Base-by-base conservation (phyloP, 495 filamentous ascomycete genomes). In the Schizothecium vesticola region DNA sequence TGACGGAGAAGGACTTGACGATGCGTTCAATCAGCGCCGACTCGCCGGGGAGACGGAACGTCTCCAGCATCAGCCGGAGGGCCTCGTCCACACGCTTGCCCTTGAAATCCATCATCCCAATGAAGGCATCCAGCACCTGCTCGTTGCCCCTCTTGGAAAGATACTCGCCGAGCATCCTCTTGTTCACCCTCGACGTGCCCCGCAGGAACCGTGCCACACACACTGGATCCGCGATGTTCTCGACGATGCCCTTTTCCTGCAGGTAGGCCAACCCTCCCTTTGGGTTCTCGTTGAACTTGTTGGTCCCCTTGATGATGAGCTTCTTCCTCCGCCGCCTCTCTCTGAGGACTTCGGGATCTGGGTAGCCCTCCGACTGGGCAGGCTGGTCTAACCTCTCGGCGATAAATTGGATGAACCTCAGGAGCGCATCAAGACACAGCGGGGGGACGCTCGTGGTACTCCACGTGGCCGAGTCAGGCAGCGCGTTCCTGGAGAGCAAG, bases 361-460 rank as follows among this genome's bases (percentile, higher is more conserved):
- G 93, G 71, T 90, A 90, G 2, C 88, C 89, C 36, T 91, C 88
- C 22, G 76, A 80, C 13, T 80, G 71, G 2, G 89, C 88, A 29
- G 86, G 81, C 65, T 94, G 85, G 69, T 97, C 87, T 13, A 98
- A 79, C 66, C 95, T 85, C 71, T 97, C 94, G 12, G 92, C 89
- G 66, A 99, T 89, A 64, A 90, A 97, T 72, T 96, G 93, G 56
- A 99, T 85, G 71, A 93, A 98, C 19, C 93, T 88, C 16, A 99
- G 84, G 1, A 98, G 84, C 59, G 95, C 90, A 74, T 99, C 95
- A 10, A 99, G 81, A 74, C 96, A 99, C 22, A 99, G 78, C 3
- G 96, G 95, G 21, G 95, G 95, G 12, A 99, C 95, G 75, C 96
- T 99, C 26, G 95, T 97, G 0, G 95, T 99, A 77, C 95, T 99